phyloP scores from a whole-genome alignment of 1,284 basidiomycete genomes.

The Leccinum pallidistipes region DNA sequence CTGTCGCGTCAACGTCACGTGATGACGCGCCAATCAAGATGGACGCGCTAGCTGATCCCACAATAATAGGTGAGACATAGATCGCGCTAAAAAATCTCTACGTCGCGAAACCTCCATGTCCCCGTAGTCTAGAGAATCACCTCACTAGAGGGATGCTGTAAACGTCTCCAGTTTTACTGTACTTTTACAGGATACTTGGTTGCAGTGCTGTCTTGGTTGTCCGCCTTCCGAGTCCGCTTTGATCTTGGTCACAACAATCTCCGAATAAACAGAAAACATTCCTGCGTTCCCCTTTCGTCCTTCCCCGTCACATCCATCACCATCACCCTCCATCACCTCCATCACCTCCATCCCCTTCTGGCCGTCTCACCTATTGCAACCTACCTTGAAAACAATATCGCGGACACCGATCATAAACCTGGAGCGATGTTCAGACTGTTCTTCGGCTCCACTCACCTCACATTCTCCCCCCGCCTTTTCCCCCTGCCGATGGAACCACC shows the following conservation, averaged over 20 bases:
- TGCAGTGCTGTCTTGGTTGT: constrained; percentile 12
- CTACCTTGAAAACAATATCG: not conserved
- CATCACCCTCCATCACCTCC: not conserved
- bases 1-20: constrained; percentile 18
- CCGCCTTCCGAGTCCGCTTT: constrained; percentile 15
- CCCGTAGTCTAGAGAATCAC: not conserved
- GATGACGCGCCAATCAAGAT: constrained; percentile 6
- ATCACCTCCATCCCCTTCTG: not conserved
- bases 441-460: constrained; percentile 11
- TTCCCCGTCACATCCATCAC: not conserved
- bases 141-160: not conserved
- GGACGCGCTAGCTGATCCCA: constrained; percentile 5
- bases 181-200: not conserved
- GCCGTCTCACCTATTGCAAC: not conserved
- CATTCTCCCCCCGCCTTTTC: not conserved
- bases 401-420: not conserved
- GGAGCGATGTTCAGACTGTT: not conserved
- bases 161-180: constrained; percentile 1
- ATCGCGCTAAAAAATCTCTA: not conserved
- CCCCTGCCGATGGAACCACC: not conserved
- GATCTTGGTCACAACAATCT: constrained; percentile 10
- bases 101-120: not conserved
- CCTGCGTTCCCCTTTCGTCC: not conserved
- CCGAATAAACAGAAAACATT: constrained; percentile 20
- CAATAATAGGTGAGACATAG: constrained; percentile 21